These are phyloP conservation scores for Aspergillus ibericus DNA, from an alignment of 2,329 filamentous ascomycete genomes.

Conservation along the genomic window DNA sequence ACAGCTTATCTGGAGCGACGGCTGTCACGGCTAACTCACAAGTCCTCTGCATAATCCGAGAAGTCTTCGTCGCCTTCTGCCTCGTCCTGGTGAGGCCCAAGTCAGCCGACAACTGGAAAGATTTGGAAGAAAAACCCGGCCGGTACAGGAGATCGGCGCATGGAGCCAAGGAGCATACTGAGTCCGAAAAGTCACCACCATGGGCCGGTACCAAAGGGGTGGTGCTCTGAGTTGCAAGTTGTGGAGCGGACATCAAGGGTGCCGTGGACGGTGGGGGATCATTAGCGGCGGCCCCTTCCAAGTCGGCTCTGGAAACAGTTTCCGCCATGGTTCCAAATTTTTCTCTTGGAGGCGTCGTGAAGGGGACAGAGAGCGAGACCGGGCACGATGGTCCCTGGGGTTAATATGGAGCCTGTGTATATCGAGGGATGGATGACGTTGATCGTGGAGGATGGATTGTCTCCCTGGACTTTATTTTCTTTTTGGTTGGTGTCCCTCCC, in stretches of 20 bases:
- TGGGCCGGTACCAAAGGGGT: background rate
- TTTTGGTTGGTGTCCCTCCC: background rate
- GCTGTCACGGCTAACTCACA: slow-evolving; percentile 11
- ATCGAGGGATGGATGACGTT: background rate
- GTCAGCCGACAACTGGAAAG: background rate
- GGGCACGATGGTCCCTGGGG: background rate
- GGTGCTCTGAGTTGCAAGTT: background rate
- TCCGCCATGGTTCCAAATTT: background rate
- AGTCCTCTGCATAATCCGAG: slow-evolving; percentile 20
- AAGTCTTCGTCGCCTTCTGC: background rate
- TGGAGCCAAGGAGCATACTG: background rate
- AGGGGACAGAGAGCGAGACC: background rate
- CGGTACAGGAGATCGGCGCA: background rate
- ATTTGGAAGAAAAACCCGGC: background rate
- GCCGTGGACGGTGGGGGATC: background rate
- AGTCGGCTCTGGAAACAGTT: background rate
- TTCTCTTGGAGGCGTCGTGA: background rate
- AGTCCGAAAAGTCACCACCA: background rate
- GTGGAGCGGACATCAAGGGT: background rate
- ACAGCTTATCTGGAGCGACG: too few species aligned
- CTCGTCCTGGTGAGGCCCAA: background rate
- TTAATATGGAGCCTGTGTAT: background rate
- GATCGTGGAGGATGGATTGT: background rate
- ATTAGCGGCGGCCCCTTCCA: background rate
- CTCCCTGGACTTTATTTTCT: background rate